Percentiles rank a stretch among this genome's conserved stretches.
Conservation (phyloP, 805 yeast genomes). For the Candida chilensis region DNA sequence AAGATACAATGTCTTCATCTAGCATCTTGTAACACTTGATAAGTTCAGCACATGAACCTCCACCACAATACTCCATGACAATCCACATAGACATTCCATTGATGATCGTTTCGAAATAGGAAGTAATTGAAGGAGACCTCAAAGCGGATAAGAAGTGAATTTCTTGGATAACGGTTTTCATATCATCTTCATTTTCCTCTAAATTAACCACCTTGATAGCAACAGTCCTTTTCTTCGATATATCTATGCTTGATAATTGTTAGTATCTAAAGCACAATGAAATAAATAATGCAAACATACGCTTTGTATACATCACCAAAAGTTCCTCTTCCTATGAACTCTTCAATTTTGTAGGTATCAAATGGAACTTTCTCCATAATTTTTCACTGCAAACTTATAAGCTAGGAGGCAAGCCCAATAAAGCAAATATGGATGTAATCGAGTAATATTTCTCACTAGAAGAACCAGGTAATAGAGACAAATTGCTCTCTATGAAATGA, state of each 20-base stretch:
- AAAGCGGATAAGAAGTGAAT: conserved; percentile 65
- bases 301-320: conserved; percentile 84
- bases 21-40: conserved; percentile 45
- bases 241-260: conserved; percentile 13
- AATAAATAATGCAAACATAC: conserved; percentile 4
- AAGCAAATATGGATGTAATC: too few species aligned
- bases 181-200: conserved; percentile 72
- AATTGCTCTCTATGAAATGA: too few species aligned
- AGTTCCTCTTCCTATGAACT: conserved; percentile 74
- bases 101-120: conserved; percentile 54
- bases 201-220: conserved; percentile 86
- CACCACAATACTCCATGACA: conserved; percentile 93
- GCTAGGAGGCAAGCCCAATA: too few species aligned
- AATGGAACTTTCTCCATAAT: neutral
- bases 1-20: conserved; percentile 51
- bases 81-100: conserved; percentile 72
- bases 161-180: conserved; percentile 65
- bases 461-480: too few species aligned
- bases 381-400: too few species aligned
- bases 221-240: conserved; percentile 32
- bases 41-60: conserved; percentile 82
- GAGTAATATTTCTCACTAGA: too few species aligned
- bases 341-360: conserved; percentile 17
- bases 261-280: conserved; percentile 1
- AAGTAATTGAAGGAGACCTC: conserved; percentile 58